Conservation (phyloP, 345 rosid genomes). For the Trapa incisa region DNA sequence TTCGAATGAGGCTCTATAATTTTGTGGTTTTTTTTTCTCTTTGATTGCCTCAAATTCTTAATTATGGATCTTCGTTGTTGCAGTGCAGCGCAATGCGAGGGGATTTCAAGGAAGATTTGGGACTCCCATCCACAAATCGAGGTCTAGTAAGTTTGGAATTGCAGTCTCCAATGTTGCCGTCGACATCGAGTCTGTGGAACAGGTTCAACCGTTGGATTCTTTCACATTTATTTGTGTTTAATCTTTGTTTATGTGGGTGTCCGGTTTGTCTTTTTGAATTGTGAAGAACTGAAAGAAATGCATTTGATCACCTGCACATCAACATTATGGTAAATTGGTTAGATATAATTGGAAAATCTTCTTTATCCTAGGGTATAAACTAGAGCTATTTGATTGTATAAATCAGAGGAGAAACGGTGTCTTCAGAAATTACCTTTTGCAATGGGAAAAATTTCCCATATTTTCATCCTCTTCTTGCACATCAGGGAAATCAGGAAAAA, state of each 20-base stretch:
- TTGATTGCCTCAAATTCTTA: no score
- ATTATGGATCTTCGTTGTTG: not conserved
- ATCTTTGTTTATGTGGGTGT: not conserved
- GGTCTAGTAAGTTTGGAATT: conserved; percentile 32
- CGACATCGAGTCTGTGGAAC: conserved; percentile 50
- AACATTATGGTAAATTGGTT: not conserved
- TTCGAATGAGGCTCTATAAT: not conserved
- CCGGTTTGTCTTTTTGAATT: not conserved
- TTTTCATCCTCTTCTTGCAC: not conserved
- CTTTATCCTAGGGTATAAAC: not conserved
- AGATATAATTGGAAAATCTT: not conserved
- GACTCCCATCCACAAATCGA: conserved; percentile 38
- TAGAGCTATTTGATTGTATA: not conserved
- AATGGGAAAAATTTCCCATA: not conserved
- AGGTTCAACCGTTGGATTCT: conserved; percentile 26
- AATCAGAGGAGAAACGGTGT: not conserved
- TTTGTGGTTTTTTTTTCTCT: not conserved
- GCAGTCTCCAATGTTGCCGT: conserved; percentile 66
- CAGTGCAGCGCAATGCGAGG: conserved; percentile 44
- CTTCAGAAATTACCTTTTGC: not conserved
- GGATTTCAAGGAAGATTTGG: conserved; percentile 32
- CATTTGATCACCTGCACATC: not conserved
- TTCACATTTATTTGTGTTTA: not conserved
- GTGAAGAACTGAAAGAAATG: not conserved
- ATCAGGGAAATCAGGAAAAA: no score